Conservation (phyloP, 495 filamentous ascomycete genomes). For the Thozetella sp. region DNA sequence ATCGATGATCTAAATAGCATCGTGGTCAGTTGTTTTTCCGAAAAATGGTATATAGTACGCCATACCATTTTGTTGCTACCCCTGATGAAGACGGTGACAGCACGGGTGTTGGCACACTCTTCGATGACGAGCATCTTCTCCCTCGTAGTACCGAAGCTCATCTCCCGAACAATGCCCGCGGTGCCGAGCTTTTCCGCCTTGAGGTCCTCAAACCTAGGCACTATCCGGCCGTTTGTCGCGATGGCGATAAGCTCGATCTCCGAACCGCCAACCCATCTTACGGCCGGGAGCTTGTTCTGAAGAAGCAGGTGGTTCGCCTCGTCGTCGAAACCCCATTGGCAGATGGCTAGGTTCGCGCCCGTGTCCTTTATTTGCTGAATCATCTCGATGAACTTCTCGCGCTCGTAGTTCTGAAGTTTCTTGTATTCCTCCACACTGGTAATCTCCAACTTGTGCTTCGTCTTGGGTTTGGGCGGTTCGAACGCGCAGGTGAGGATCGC, state of each 20-base stretch:
- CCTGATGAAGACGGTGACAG: slow-evolving; percentile 93
- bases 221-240: slow-evolving; percentile 95
- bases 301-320: slow-evolving; percentile 97
- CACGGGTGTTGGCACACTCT: slow-evolving; percentile 96
- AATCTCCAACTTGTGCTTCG: slow-evolving; percentile 99
- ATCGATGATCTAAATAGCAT: slow-evolving; percentile 80
- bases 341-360: slow-evolving; percentile 96
- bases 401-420: slow-evolving; percentile 92
- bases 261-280: slow-evolving; percentile 96
- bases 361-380: slow-evolving; percentile 97
- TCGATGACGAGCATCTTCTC: slow-evolving; percentile 99
- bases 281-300: slow-evolving; percentile 93
- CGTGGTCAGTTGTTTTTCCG: slow-evolving; percentile 3
- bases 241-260: slow-evolving; percentile 99
- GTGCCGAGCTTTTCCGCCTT: slow-evolving; percentile 85
- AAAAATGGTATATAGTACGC: not conserved
- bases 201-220: slow-evolving; percentile 95
- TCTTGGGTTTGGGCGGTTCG: slow-evolving; percentile 99
- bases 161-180: slow-evolving; percentile 89
- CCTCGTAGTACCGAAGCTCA: slow-evolving; percentile 94
- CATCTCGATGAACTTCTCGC: slow-evolving; percentile 96
- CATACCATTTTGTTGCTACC: slow-evolving; percentile 99
- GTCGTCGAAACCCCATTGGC: slow-evolving; percentile 99
- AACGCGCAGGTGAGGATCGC: slow-evolving; percentile 98
- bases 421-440: slow-evolving; percentile 97